A percentile compares a stretch with the other conserved stretches of the same genome.
These are phyloP conservation scores for Heracleum sosnowskyi DNA, from an alignment of 129 eudicot genomes.

Conservation along the genomic window DNA sequence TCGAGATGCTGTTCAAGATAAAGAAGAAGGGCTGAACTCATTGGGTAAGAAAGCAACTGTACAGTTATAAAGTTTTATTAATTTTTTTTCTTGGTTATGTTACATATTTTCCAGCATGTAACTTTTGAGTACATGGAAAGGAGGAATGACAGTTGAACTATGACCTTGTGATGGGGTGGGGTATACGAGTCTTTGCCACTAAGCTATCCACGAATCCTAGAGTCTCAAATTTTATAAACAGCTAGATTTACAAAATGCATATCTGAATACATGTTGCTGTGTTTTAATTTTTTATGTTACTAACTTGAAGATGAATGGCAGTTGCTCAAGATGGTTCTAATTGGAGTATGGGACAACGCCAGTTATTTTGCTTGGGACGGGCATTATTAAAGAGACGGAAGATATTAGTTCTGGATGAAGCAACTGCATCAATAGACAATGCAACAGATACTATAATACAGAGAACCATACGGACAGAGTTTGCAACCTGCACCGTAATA, in stretches of 20 bases:
- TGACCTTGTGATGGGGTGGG: background rate
- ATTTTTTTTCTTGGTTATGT: no score
- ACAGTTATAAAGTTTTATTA: background rate
- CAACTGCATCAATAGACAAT: slow-evolving; percentile 75
- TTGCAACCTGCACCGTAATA: slow-evolving; percentile 50
- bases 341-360: slow-evolving; percentile 78
- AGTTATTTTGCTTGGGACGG: slow-evolving; percentile 63
- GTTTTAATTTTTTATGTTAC: background rate
- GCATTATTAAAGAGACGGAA: slow-evolving; percentile 56
- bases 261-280: background rate
- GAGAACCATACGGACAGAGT: slow-evolving; percentile 47
- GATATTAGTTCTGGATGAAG: slow-evolving; percentile 73
- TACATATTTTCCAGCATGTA: background rate
- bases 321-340: slow-evolving; percentile 69
- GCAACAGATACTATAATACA: slow-evolving; percentile 54
- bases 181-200: background rate
- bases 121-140: background rate
- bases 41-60: slow-evolving; percentile 26
- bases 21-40: slow-evolving; percentile 45
- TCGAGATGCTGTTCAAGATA: slow-evolving; percentile 41
- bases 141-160: background rate
- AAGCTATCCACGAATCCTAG: background rate
- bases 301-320: background rate
- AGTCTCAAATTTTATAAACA: background rate
- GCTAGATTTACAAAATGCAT: background rate